Evolutionary conservation across 768 basidiomycete species (phyloP), one percentile per base, ranked within the genome.

Genomic region (Kwoniella shandongensis): DNA sequence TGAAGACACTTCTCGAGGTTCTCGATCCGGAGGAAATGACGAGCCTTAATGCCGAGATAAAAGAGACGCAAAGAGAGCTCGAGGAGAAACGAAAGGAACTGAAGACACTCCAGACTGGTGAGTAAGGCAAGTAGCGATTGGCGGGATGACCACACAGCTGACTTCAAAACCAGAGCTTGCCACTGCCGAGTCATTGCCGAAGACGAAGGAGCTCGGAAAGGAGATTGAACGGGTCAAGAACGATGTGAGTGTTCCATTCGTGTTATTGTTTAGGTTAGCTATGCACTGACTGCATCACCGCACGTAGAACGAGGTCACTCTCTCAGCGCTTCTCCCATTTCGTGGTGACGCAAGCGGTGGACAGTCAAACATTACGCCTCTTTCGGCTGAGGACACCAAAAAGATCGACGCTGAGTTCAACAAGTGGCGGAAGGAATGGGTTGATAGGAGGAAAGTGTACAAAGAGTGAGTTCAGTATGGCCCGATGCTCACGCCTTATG

Each of bases 351-450:
- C 51, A 7, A 57, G 49, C 11, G 47, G 45, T 22, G 58, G 45
- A 2, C 44, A 49, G 12, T 26, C 57, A 22, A 46, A 52, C 7
- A 46, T 57, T 51, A 54, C 48, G 18, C 72, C 72, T 12, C 52
- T 91, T 27, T 88, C 88, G 17, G 79, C 83, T 7, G 84, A 85
- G 62, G 89, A 91, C 47, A 80, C 88, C 17, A 82, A 81, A 15
- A 78, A 80, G 57, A 79, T 92, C 50, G 86, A 91, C 57, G 72
- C 76, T 1, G 88, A 91, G 29, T 92, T 90, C 87, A 77, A 66
- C 5, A 84, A 82, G 68, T 93, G 90, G 90, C 80, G 87, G 59
- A 80, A 81, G 3, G 87, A 91, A 78, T 94, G 91, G 91, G 75
- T 83, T 30, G 80, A 82, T 22, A 81, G 91, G 53, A 83, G 82